Evolutionary conservation across 1,284 basidiomycete genomes (phyloP), one percentile per base, ranked within the genome.

Genomic region (Pseudozyma hubeiensis): DNA sequence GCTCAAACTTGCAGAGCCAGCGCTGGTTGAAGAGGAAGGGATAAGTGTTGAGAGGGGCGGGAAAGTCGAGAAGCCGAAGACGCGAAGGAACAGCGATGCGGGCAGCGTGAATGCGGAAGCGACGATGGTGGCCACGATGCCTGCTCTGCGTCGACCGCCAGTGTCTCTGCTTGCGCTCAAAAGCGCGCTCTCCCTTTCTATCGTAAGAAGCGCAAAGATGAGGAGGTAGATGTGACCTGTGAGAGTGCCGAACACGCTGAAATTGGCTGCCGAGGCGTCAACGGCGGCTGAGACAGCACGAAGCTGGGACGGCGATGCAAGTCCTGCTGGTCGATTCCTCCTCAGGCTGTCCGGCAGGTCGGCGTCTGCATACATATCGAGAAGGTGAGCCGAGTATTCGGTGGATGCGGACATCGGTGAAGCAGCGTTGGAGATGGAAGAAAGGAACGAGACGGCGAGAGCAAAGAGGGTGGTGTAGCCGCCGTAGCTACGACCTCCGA

Each of bases 111-210:
- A 53, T 0, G 64, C 60, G 16, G 82, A 75, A 30, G 67, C 76
- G 1, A 80, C 51, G 19, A 75, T 64, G 13, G 64, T 77, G 10
- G 80, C 81, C 4, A 84, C 68, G 16, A 84, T 80, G 24, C 69
- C 62, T 8, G 81, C 82, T 16, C 75, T 72, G 6, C 82, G 53
- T 30, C 80, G 61, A 3, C 82, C 82, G 6, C 81, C 79, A 13
- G 74, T 71, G 6, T 80, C 68, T 29, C 64, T 58, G 16, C 75
- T 62, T 0, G 78, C 80, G 10, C 53, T 58, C 14, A 64, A 55
- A 13, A 78, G 65, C 1, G 77, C 77, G 14, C 79, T 65, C 37
- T 81, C 79, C 54, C 64, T 64, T 50, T 83, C 79, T 14, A 82
- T 66, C n/a, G 76, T 76, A 17, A 83, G 61, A 1, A 81, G 50